phyloP scores from a whole-genome alignment of 1,284 basidiomycete genomes.

The Trametes polyzona region DNA sequence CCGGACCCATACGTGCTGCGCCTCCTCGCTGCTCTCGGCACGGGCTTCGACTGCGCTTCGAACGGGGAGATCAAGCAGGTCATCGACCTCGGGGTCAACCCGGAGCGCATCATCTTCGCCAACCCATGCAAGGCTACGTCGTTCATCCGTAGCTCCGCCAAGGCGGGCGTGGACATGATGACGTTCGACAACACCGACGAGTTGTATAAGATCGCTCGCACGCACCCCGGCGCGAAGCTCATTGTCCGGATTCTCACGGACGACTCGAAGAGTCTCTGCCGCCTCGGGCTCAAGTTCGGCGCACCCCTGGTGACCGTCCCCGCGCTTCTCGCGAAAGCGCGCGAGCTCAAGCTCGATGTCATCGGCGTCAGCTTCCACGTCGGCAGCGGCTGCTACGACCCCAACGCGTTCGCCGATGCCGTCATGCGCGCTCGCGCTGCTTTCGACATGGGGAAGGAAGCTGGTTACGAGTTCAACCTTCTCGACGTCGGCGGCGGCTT shows the following conservation, averaged over 20 bases:
- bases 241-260: conserved; percentile 96
- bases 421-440: conserved; percentile 81
- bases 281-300: conserved; percentile 97
- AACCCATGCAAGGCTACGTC: conserved; percentile 98
- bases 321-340: conserved; percentile 79
- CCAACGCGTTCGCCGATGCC: conserved; percentile 89
- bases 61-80: conserved; percentile 91
- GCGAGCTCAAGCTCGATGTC: conserved; percentile 83
- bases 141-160: conserved; percentile 87
- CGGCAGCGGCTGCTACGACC: conserved; percentile 95
- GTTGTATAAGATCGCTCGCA: conserved; percentile 90
- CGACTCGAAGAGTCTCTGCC: conserved; percentile 93
- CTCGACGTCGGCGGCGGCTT: conserved; percentile 98
- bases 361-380: conserved; percentile 98
- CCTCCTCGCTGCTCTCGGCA: conserved; percentile 86
- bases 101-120: conserved; percentile 92
- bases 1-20: conserved; percentile 94
- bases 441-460: conserved; percentile 87
- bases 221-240: conserved; percentile 84
- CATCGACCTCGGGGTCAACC: conserved; percentile 73
- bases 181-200: conserved; percentile 99
- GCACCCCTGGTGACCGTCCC: conserved; percentile 87
- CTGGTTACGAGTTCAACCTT: conserved; percentile 83
- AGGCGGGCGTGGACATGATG: conserved; percentile 86
- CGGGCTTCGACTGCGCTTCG: conserved; percentile 99